Evolutionary conservation across 2,329 filamentous ascomycete species (phyloP), one percentile per base, ranked within the genome.

Genomic region (Intubia oerlemansii): DNA sequence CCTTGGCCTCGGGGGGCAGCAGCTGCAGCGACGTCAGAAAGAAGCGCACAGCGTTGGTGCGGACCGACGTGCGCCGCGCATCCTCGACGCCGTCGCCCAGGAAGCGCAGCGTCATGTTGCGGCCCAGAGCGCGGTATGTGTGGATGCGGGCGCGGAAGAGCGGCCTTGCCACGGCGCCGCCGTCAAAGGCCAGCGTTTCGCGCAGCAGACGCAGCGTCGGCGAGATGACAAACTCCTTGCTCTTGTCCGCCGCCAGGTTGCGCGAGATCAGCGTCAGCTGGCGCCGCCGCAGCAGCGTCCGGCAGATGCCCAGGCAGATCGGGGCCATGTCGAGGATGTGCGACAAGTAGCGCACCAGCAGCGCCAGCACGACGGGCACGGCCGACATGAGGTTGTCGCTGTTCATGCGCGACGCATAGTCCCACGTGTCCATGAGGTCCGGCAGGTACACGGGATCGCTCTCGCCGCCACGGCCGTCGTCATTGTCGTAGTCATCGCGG

Each of bases 361-460:
- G 61, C 2, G 80, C 79, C 17, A 98, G 54, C 7, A 82, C 72
- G 2, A 85, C 78, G 2, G 77, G 71, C 4, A 88, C 69, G 7
- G 79, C 67, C 2, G 82, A 85, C 44, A 88, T 63, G 34, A 93
- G 56, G 31, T 70, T 66, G 33, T 92, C 82, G 39, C 84, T 76
- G 44, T 79, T 80, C 38, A 69, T 68, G 45, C 79, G 72, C 17
- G 70, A 69, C 4, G 78, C 82, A 52, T 78, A 82, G 27, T 69
- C 71, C 85, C 85, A 95, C 34, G 72, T 81, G 41, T 90, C 77
- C 51, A 90, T 77, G 22, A 95, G 54, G 41, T 92, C 80, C 3
- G 63, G 54, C 17, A 95, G 63, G 39, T 73, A 80, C 15, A 72
- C 56, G 6, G 64, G 56, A 30, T 66, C 58, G 29, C 66, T 62